Evolutionary conservation across 495 filamentous ascomycete genomes (phyloP), one percentile per base, ranked within the genome.

Genomic region (Astrothelium subdiscretum): DNA sequence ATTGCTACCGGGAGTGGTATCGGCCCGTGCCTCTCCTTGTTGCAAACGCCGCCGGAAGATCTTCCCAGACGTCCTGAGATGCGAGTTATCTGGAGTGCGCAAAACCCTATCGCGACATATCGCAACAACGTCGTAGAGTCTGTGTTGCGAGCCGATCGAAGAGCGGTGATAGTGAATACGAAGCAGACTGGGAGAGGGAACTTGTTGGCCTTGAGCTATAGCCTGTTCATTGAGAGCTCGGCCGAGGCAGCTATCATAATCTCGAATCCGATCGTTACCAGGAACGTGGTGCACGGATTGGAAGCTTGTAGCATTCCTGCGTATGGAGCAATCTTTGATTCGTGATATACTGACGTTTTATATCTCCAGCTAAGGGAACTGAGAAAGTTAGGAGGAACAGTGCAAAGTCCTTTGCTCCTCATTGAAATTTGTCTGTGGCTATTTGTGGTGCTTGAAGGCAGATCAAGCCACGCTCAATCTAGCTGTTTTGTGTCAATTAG

Each of bases 1-100:
- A 85, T 95, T n/a, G 85, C 87, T 1, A 95, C 90, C 0, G 90
- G 90, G 22, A 90, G 87, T 8, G 90, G 90, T 31, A 92, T 94
- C 61, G 89, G 89, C 0, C 89, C 85, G 5, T 83, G 80, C 66
- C 73, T 87, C 12, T 79, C 78, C 0, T 81, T 80, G 70, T 68
- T 82, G n/a, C 62, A 69, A 32, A 48, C 48, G 2, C 22, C 79
- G 59, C 77, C 77, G 10, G 48, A 54, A 8, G 73, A 61, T 38
- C 58, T 80, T 2, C 75, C 75, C 1, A 12, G 48, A 29, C 48
- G 48, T 8, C 48, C 48, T 29, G 8, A 27, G 48, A 74, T 81
- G 63, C 81, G 84, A 0, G 76, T 87, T 2, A 71, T 87, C 38
- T 87, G 84, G 84, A 80, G 79, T 51, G 81, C 83, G 13, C 76